Base-by-base conservation (phyloP, 1,139 yeast genomes). In the Scheffersomyces insectosa region DNA sequence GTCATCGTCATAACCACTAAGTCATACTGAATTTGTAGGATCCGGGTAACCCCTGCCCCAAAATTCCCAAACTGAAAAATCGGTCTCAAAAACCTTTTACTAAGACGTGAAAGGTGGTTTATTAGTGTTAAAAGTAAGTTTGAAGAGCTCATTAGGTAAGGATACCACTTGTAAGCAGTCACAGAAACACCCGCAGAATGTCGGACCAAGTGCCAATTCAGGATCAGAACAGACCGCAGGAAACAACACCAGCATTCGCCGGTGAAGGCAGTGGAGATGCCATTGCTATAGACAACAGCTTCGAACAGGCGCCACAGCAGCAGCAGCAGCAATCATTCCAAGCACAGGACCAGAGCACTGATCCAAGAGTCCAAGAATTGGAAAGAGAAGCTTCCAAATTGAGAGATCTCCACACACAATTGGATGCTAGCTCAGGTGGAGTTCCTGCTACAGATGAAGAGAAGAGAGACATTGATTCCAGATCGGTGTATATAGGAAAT, bases 401-500 rank as follows among this genome's bases (percentile, higher is more conserved):
- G 37, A 48, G 63, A 41, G 67, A 63, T 32, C 55, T 63, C 36
- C 59, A 63, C 41, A 51, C 64, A 4, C 56, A 63, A 44, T 47
- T 60, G 40, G 48, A 46, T 33, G 41, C 42, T 5, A 28, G 43
- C 40, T 2, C 49, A 42, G n/a, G 49, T 45, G 15, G 45, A 39
- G 35, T 41, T 27, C 54, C 56, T 3, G 56, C 48, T 36, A 48
- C 59, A 5, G 71, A 66, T 37, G 68, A 63, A 36, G 71, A 65
- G 37, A 76, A 67, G 49, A 57, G 67, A 44, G 80, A 75, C 41
- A 60, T 69, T 23, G 98, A 91, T 62, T 77, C 88, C 3, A 77
- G 95, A 46, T 86, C 96, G 1, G 77, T 91, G 23, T 91, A 86
- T 62, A 88, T 91, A 15, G 96, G 97, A 14, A 89, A 89, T 57